Base-by-base conservation (phyloP, 306 rosid species). In the Crataegus laevigata region DNA sequence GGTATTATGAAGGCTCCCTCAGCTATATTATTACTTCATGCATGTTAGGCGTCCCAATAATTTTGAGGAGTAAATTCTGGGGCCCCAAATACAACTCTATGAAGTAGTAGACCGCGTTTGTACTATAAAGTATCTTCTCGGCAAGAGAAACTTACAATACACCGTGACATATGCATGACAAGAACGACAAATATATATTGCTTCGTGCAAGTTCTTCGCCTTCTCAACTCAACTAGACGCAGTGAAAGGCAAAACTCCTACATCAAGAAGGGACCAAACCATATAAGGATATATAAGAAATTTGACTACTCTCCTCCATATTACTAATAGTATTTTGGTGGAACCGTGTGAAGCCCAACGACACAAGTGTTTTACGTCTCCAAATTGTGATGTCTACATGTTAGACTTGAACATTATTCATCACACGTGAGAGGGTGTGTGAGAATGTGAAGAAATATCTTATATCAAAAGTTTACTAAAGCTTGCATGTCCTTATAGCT, bases 1-100 rank as follows among this genome's bases (percentile, higher is more conserved):
- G 93, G 84, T 43, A 75, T 80, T 84, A 68, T 88, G 74, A 88
- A 84, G 81, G 69, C 84, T 62, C n/a, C 18, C 29, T 52, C 30
- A 4, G 28, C 19, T 34, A 32, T 21, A 58, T 24, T 36, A 52
- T 14, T n/a, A 74, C 11, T 52, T 59, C 17, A 60, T 14, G 18
- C 22, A 60, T 14, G 18, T 40, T 29, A 3, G 50, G 38, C 21
- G 22, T 52, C 2, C 34, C 68, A 7, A 45, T 38, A 24, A 76
- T 68, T 26, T 8, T 51, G 32, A 71, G 19, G 47, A 26, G 21
- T 36, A 61, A 15, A 38, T 3, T 28, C 24, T 18, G 8, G 54
- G 19, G 54, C 8, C 54, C 21, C 54, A 50, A 15, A 1, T 15
- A 5, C 21, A 50, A 17, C 0, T 5, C 21, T 47, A 47, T 5